Conservation (phyloP, 495 filamentous ascomycete genomes). For the Hypoxylon crocopeplum region DNA sequence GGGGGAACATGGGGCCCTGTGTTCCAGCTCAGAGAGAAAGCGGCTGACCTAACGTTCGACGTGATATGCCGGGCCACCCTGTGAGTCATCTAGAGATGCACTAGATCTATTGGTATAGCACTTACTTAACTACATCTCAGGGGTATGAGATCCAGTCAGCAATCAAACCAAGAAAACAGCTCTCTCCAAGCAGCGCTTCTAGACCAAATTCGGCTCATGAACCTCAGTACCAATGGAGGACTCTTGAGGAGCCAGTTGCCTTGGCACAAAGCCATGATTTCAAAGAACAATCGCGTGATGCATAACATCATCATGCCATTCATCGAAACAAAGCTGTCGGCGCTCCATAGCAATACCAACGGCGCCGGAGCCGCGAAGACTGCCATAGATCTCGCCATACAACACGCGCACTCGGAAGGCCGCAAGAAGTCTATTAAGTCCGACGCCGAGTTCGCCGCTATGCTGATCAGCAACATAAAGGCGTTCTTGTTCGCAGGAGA, state of each 20-base stretch:
- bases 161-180: neutral
- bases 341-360: neutral
- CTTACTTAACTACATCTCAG: neutral
- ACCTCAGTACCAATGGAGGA: neutral
- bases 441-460: neutral
- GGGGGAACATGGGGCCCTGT: constrained; percentile 36
- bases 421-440: neutral
- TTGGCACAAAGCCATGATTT: neutral
- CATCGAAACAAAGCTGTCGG: neutral
- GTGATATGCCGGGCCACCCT: constrained; percentile 30
- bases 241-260: neutral
- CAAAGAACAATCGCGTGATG: neutral
- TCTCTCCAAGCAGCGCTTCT: neutral
- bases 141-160: neutral
- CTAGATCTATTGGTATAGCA: no score
- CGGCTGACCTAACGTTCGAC: constrained; percentile 18
- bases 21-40: constrained; percentile 28
- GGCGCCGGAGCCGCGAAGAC: neutral
- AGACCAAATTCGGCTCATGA: neutral
- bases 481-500: constrained; percentile 50
- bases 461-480: constrained; percentile 21
- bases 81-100: neutral
- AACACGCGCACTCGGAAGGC: constrained; percentile 1
- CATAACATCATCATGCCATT: neutral
- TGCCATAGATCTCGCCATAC: constrained; percentile 17